These are phyloP conservation scores for Termitomyces sp. DNA, from an alignment of 768 basidiomycete species.

Conservation along the genomic window DNA sequence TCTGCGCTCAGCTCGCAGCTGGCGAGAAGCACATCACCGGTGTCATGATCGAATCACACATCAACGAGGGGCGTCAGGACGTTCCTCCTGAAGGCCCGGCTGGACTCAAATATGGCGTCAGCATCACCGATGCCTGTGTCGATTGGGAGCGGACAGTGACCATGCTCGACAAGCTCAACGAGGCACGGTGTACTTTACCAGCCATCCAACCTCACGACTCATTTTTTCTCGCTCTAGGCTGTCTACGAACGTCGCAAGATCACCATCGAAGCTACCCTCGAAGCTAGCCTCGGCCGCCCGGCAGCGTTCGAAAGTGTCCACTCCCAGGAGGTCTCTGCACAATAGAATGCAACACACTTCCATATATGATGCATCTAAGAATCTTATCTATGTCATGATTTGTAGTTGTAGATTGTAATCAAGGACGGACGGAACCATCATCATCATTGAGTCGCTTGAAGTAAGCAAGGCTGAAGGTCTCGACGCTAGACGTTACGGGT, in stretches of 20 bases:
- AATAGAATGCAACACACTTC: neutral
- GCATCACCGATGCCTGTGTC: constrained; percentile 91
- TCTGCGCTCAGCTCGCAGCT: constrained; percentile 69
- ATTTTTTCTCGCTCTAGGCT: constrained; percentile 26
- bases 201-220: neutral
- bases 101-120: constrained; percentile 74
- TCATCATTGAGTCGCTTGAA: neutral
- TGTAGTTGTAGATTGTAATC: constrained; percentile 12
- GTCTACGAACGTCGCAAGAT: constrained; percentile 42
- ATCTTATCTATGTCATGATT: neutral
- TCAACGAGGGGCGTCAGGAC: constrained; percentile 88
- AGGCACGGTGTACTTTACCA: constrained; percentile 24
- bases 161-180: constrained; percentile 73
- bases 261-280: constrained; percentile 36
- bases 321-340: constrained; percentile 6
- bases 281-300: constrained; percentile 33
- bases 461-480: too few species aligned
- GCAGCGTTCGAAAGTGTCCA: constrained; percentile 32
- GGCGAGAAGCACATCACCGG: constrained; percentile 80
- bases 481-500: too few species aligned
- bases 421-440: neutral
- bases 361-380: neutral
- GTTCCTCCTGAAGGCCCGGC: constrained; percentile 71
- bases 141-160: constrained; percentile 76
- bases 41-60: constrained; percentile 96